phyloP scores from a whole-genome alignment of 2,329 filamentous ascomycete species.

The Fusarium sp. region DNA sequence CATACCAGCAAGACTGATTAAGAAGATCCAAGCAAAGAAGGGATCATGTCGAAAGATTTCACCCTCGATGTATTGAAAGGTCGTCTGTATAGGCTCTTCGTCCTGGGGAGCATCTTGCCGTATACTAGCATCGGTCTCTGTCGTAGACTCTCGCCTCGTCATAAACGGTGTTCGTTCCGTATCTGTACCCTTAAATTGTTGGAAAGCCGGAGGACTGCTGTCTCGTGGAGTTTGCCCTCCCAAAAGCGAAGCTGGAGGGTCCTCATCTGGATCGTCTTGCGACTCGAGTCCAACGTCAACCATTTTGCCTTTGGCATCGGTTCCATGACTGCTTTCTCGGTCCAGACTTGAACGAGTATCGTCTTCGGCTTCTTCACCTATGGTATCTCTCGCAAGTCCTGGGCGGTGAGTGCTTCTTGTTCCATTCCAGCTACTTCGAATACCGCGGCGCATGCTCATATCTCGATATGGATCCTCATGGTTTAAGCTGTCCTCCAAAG shows the following conservation, averaged over 20 bases:
- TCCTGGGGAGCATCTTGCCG: conserved; percentile 50
- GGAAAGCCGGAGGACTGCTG: conserved; percentile 69
- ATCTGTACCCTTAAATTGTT: conserved; percentile 61
- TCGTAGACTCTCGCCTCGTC: conserved; percentile 54
- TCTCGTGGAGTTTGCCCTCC: conserved; percentile 61
- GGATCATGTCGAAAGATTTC: conserved; percentile 85
- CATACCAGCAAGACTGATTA: conserved; percentile 84
- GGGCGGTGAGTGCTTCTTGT: conserved; percentile 54
- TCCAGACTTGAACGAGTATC: conserved; percentile 49
- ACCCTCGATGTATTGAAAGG: conserved; percentile 66
- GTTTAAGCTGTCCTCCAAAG: conserved; percentile 47
- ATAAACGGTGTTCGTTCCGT: conserved; percentile 53
- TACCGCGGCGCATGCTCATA: conserved; percentile 60
- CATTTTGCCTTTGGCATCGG: conserved; percentile 70
- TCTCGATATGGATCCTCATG: conserved; percentile 55
- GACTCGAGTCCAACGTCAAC: conserved; percentile 88
- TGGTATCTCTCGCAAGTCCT: conserved; percentile 41
- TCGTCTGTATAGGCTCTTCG: conserved; percentile 49
- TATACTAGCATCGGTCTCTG: conserved; percentile 59
- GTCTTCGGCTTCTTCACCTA: conserved; percentile 57
- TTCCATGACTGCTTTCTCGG: conserved; percentile 43
- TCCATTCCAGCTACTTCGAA: conserved; percentile 73
- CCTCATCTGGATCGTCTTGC: conserved; percentile 64
- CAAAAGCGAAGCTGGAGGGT: conserved; percentile 69
- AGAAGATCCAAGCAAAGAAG: conserved; percentile 91